Evolutionary conservation across 345 rosid genomes (phyloP).

Genomic region (Atalantia buxifolia): DNA sequence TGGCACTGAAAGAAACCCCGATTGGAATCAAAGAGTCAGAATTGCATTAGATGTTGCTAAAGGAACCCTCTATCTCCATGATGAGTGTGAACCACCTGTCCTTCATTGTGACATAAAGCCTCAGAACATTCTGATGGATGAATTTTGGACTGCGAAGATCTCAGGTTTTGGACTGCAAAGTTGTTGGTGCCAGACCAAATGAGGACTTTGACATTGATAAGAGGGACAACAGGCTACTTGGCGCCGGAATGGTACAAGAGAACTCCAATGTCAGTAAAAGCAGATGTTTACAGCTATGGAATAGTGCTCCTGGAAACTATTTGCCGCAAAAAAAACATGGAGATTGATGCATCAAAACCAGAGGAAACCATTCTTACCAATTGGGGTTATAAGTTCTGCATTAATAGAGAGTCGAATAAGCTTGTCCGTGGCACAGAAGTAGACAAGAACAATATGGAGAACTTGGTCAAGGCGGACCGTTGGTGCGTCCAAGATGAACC

Average conservation of each 20-base stretch:
- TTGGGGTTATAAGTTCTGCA: background rate
- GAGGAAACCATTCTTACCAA: background rate
- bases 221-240: no score
- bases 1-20: no score
- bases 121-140: no score
- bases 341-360: constrained; percentile 2
- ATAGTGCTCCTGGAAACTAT: constrained; percentile 20
- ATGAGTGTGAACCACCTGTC: no score
- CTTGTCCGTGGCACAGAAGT: background rate
- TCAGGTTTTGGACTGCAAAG: no score
- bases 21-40: no score
- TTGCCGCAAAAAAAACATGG: constrained; percentile 20
- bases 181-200: no score
- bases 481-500: constrained; percentile 10
- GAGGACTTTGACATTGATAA: no score
- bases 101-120: no score
- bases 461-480: background rate
- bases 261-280: constrained; percentile 16
- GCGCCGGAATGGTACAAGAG: constrained; percentile 17
- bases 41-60: no score
- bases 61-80: no score
- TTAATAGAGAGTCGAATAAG: background rate
- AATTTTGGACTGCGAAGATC: no score
- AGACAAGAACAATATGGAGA: background rate
- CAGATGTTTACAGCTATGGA: constrained; percentile 22